Evolutionary conservation across 768 basidiomycete species (phyloP).

Genomic region (Mrakia gelida): DNA sequence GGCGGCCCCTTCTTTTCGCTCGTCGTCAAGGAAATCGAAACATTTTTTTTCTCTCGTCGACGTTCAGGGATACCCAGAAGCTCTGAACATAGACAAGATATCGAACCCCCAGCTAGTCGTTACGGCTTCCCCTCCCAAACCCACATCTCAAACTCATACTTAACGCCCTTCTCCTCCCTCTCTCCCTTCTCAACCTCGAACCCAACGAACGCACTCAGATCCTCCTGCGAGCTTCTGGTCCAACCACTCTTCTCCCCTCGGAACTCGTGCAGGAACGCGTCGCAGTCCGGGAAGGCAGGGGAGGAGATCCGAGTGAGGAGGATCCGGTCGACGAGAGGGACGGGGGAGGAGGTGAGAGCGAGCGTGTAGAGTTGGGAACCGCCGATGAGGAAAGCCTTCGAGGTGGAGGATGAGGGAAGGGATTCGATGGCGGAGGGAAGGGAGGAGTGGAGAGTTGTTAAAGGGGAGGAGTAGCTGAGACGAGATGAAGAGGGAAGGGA

Average conservation of each 20-base stretch:
- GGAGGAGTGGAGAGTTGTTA: slow-evolving; percentile 28
- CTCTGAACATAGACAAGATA: too few species aligned
- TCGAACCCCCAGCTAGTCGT: too few species aligned
- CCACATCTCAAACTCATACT: slow-evolving; percentile 98
- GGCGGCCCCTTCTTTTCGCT: too few species aligned
- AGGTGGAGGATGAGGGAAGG: slow-evolving; percentile 41
- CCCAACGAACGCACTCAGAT: slow-evolving; percentile 12
- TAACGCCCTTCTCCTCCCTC: slow-evolving; percentile 74
- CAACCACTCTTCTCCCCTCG: slow-evolving; percentile 37
- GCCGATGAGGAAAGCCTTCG: slow-evolving; percentile 80
- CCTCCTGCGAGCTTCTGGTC: slow-evolving; percentile 12
- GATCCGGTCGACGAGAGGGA: slow-evolving; percentile 66
- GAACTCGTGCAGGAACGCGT: slow-evolving; percentile 80
- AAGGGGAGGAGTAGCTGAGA: slow-evolving; percentile 34
- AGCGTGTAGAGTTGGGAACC: slow-evolving; percentile 80
- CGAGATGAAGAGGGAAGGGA: slow-evolving; percentile 13
- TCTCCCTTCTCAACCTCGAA: slow-evolving; percentile 71
- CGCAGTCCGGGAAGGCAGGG: slow-evolving; percentile 74
- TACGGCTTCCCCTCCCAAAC: slow-evolving; percentile 38
- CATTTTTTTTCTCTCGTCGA: too few species aligned
- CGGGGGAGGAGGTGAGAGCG: slow-evolving; percentile 48
- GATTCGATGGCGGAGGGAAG: slow-evolving; percentile 50
- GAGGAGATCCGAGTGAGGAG: slow-evolving; percentile 77
- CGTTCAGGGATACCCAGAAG: too few species aligned
- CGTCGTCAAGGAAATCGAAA: too few species aligned